Conservation (phyloP, 2,329 filamentous ascomycete species). For the Scorias spongiosa region DNA sequence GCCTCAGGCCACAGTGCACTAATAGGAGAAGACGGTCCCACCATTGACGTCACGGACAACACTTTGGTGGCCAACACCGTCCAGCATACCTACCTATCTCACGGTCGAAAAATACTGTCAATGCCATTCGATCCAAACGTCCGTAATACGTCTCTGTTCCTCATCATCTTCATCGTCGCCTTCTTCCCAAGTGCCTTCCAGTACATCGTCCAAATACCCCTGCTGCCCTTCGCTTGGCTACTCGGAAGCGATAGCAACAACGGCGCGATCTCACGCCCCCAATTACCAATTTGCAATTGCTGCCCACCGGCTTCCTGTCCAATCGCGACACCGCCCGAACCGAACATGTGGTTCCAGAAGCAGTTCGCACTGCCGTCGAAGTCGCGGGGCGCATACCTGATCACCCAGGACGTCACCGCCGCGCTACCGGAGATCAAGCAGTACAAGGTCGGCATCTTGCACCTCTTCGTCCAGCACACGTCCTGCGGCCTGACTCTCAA, state of each 20-base stretch:
- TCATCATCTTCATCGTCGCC: slow-evolving; percentile 33
- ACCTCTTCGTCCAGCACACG: slow-evolving; percentile 92
- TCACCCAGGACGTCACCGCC: slow-evolving; percentile 60
- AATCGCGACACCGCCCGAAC: slow-evolving; percentile 4
- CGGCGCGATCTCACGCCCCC: slow-evolving; percentile 17
- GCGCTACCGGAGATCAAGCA: slow-evolving; percentile 63
- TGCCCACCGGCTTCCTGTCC: slow-evolving; percentile 17
- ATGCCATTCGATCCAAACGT: slow-evolving; percentile 15
- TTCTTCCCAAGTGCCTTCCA: slow-evolving; percentile 33
- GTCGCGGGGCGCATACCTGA: slow-evolving; percentile 72
- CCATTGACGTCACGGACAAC: neutral
- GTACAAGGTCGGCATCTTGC: slow-evolving; percentile 75
- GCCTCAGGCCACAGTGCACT: no score
- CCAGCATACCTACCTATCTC: neutral
- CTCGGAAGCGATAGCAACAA: slow-evolving; percentile 12
- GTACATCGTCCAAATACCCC: slow-evolving; percentile 25
- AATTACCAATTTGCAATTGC: slow-evolving; percentile 18
- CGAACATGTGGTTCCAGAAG: slow-evolving; percentile 61
- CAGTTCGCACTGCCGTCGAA: slow-evolving; percentile 62
- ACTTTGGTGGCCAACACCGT: neutral
- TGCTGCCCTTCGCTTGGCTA: slow-evolving; percentile 22
- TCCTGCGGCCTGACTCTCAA: slow-evolving; percentile 82
- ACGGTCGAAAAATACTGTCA: neutral
- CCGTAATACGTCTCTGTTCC: slow-evolving; percentile 29
- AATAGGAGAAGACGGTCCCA: neutral